Evolutionary conservation across 495 filamentous ascomycete genomes (phyloP), one percentile per base, ranked within the genome.

Genomic region (Aspergillus baeticus): DNA sequence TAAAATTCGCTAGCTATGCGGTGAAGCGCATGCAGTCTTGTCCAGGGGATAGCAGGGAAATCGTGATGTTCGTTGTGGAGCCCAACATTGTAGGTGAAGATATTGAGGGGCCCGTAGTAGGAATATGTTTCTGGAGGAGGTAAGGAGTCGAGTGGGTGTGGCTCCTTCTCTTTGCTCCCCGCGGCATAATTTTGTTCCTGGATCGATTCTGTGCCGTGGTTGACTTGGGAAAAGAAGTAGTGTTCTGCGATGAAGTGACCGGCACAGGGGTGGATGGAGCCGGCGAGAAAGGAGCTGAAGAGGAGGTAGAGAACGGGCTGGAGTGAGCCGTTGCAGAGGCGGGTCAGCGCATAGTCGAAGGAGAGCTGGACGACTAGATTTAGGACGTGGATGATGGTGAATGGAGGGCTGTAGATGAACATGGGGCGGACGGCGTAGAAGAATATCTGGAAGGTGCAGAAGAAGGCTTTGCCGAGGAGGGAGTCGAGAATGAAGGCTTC

Each of bases 231-330:
- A 72, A 98, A 97, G 59, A 99, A 91, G 79, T 99, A 99, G 81
- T 99, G 95, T 74, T 99, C 95, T 55, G 94, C 92, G 72, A 98
- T 98, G 79, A 99, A 99, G 72, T 99, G 95, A 13, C 90, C 95
- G 0, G 95, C 95, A 49, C 91, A 93, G 6, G 95, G 95, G 72
- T 99, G 95, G 39, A 99, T 80, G 20, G 84, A 89, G 26, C 95
- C 95, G 2, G 95, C 95, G 0, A 98, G 81, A 82, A 99, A 99
- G 46, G 88, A 92, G 58, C 85, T 91, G 41, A 90, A 70, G 6
- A 98, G 73, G 36, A 98, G 71, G 76, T 99, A 99, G 50, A 81
- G 77, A 50, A 98, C 60, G 7, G 81, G 74, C 35, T 73, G 69
- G 10, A 85, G 73, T 52, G 84, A 81, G 43, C 75, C 65, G 46